phyloP scores from a whole-genome alignment of 2,329 filamentous ascomycete genomes.

The Sclerotinia spermophila region DNA sequence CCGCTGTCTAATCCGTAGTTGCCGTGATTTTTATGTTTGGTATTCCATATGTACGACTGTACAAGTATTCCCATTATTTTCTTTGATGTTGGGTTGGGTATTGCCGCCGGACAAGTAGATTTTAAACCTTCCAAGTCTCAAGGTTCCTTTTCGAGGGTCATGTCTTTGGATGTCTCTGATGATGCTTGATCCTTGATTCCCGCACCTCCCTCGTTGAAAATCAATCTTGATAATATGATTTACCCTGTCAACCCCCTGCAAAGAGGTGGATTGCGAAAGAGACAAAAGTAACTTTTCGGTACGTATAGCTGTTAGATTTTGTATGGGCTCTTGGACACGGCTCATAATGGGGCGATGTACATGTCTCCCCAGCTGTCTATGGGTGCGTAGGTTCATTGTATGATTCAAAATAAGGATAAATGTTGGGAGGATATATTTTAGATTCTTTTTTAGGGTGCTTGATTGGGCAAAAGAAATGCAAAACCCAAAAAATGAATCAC shows the following conservation, averaged over 20 bases:
- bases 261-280: neutral
- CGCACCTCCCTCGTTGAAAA: slow-evolving; percentile 18
- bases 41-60: neutral
- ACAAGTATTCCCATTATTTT: neutral
- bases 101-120: neutral
- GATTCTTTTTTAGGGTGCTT: neutral
- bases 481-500: neutral
- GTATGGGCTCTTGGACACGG: slow-evolving; percentile 1
- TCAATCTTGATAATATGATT: neutral
- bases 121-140: neutral
- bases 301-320: neutral
- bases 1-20: slow-evolving; percentile 10
- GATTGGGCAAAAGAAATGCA: neutral
- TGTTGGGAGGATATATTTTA: neutral
- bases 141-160: neutral
- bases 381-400: neutral
- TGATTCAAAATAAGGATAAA: neutral
- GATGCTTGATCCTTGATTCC: slow-evolving; percentile 15
- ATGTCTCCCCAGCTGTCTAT: slow-evolving; percentile 2
- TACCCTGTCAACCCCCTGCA: slow-evolving; percentile 9
- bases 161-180: slow-evolving; percentile 5
- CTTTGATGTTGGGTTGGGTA: neutral
- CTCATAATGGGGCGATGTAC: neutral
- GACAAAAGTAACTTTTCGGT: neutral
- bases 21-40: neutral